phyloP scores from a whole-genome alignment of 768 basidiomycete species.

The Crassisporium funariophilum region DNA sequence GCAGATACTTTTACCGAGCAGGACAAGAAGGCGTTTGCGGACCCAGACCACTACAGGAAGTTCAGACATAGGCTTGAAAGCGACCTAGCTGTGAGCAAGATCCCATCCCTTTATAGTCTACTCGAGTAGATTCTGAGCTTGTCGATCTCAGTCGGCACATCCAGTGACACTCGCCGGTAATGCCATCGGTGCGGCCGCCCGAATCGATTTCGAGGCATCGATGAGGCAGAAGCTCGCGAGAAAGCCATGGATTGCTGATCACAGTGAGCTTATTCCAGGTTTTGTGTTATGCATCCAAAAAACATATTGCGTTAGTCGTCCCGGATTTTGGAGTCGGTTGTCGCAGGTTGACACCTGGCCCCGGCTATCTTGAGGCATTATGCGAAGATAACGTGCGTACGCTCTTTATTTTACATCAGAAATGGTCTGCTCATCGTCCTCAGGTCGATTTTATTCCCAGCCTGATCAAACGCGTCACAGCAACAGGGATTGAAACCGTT shows the following conservation, averaged over 20 bases:
- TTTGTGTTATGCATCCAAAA: neutral
- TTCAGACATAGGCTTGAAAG: slow-evolving; percentile 52
- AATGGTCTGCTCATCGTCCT: neutral
- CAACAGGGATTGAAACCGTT: slow-evolving; percentile 54
- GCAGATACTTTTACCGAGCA: slow-evolving; percentile 52
- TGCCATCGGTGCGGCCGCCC: slow-evolving; percentile 37
- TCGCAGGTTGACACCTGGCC: slow-evolving; percentile 66
- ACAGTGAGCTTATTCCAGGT: slow-evolving; percentile 34
- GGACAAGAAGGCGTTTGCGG: slow-evolving; percentile 51
- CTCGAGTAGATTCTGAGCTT: neutral
- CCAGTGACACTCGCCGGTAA: slow-evolving; percentile 43
- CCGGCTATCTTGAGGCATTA: slow-evolving; percentile 67
- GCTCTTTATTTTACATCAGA: neutral
- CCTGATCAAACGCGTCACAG: slow-evolving; percentile 52
- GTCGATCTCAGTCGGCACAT: slow-evolving; percentile 35
- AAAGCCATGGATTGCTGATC: slow-evolving; percentile 63
- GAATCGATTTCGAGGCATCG: slow-evolving; percentile 38
- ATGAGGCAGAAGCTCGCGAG: slow-evolving; percentile 55
- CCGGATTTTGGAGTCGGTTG: slow-evolving; percentile 62
- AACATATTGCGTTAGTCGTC: slow-evolving; percentile 40
- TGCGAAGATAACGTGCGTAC: slow-evolving; percentile 57
- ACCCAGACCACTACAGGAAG: slow-evolving; percentile 47
- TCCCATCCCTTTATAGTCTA: neutral
- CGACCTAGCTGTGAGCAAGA: slow-evolving; percentile 47
- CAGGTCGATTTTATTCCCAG: slow-evolving; percentile 57